These are phyloP conservation scores for Betula pendula DNA, from an alignment of 306 rosid genomes.

Conservation along the genomic window DNA sequence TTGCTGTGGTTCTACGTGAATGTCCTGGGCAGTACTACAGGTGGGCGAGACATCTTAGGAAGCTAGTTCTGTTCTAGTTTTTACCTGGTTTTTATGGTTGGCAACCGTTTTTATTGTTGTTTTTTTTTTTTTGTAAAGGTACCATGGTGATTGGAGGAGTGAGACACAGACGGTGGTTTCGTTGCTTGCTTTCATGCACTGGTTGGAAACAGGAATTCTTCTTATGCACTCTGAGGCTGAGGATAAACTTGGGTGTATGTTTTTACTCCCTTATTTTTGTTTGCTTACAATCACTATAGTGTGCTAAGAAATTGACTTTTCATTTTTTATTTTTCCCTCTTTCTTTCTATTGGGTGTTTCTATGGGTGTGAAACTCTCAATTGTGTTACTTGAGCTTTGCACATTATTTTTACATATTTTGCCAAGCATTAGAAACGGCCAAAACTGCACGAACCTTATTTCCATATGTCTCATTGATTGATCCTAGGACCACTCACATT, in stretches of 20 bases:
- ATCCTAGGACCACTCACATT: background rate
- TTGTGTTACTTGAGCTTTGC: background rate
- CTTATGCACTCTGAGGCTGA: constrained; percentile 73
- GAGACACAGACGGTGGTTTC: constrained; percentile 92
- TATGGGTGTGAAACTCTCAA: background rate
- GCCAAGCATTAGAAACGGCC: background rate
- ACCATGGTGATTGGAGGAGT: constrained; percentile 89
- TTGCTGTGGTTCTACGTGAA: constrained; percentile 64
- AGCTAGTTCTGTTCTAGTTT: background rate
- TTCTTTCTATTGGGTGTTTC: background rate
- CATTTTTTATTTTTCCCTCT: background rate
- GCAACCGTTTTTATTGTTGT: background rate
- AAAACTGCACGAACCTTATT: background rate
- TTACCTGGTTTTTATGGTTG: constrained; percentile 8
- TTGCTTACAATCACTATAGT: background rate
- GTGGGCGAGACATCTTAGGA: constrained; percentile 27
- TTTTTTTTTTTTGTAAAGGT: constrained; percentile 44
- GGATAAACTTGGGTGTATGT: constrained; percentile 83
- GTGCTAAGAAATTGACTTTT: background rate
- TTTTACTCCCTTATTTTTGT: background rate
- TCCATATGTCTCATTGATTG: background rate
- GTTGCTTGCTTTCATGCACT: constrained; percentile 75
- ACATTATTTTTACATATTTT: background rate
- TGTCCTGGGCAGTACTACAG: constrained; percentile 69
- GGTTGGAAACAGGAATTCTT: constrained; percentile 89